Conservation (phyloP, 441 rosid genomes). For the Manihot esculenta region DNA sequence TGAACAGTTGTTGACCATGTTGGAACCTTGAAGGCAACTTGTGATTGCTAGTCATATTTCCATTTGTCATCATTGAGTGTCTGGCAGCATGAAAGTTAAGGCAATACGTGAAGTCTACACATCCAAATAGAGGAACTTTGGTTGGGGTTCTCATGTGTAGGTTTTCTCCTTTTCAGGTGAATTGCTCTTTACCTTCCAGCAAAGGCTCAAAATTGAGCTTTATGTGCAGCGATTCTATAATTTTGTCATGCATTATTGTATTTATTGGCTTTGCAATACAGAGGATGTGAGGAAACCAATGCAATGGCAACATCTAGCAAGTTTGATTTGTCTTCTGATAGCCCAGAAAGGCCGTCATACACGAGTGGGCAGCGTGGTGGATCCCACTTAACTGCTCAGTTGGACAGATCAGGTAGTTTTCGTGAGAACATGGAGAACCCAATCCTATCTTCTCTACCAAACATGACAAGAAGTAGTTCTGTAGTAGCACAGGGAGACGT, state of each 20-base stretch:
- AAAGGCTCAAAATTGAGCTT: slow-evolving; percentile 45
- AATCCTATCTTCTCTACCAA: slow-evolving; percentile 66
- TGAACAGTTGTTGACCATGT: background rate
- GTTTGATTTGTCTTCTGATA: slow-evolving; percentile 82
- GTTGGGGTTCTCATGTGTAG: slow-evolving; percentile 19
- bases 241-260: slow-evolving; percentile 73
- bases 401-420: slow-evolving; percentile 91
- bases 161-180: slow-evolving; percentile 48
- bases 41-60: background rate
- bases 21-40: background rate
- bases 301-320: slow-evolving; percentile 88
- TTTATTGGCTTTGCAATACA: slow-evolving; percentile 48
- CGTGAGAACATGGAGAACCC: slow-evolving; percentile 78
- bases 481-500: slow-evolving; percentile 66
- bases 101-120: slow-evolving; percentile 6
- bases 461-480: slow-evolving; percentile 65
- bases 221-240: slow-evolving; percentile 49
- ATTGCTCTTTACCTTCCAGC: slow-evolving; percentile 21
- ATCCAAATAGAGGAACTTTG: background rate
- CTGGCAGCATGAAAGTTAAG: background rate
- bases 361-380: slow-evolving; percentile 74
- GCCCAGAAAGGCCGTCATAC: slow-evolving; percentile 78
- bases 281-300: slow-evolving; percentile 52
- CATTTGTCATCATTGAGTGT: background rate
- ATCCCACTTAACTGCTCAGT: slow-evolving; percentile 69